These are phyloP conservation scores for Paraphaeosphaeria sporulosa DNA, from an alignment of 2,329 filamentous ascomycete genomes.

Conservation along the genomic window DNA sequence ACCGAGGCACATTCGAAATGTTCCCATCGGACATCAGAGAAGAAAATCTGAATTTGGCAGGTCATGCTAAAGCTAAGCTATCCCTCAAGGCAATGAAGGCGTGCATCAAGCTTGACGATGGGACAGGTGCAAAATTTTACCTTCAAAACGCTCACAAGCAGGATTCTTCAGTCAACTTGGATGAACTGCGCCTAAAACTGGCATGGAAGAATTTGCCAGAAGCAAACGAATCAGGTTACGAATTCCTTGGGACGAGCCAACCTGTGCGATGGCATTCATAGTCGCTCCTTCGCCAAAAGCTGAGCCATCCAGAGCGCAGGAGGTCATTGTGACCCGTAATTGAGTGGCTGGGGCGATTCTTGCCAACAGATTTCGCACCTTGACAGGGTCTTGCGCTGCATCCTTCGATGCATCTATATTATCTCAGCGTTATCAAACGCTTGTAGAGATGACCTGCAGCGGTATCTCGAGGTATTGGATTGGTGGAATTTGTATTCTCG, in stretches of 20 bases:
- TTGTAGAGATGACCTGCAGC: not conserved
- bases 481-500: slow-evolving; percentile 19
- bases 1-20: not conserved
- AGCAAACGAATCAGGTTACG: not conserved
- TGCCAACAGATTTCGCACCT: too few relatives aligned
- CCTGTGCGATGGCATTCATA: not conserved
- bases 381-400: slow-evolving; percentile 12
- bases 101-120: slow-evolving; percentile 15
- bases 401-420: slow-evolving; percentile 22
- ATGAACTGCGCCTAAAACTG: slow-evolving; percentile 2
- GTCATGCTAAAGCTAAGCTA: slow-evolving; percentile 7
- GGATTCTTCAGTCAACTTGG: not conserved
- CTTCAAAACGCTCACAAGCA: slow-evolving; percentile 1
- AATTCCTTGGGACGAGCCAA: not conserved
- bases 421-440: slow-evolving; percentile 9
- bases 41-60: not conserved
- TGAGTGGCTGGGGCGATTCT: too few relatives aligned
- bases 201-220: slow-evolving; percentile 3
- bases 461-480: slow-evolving; percentile 4
- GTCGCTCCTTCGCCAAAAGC: too few relatives aligned
- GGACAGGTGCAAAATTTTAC: slow-evolving; percentile 9
- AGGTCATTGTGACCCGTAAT: too few relatives aligned
- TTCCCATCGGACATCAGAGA: not conserved
- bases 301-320: too few relatives aligned
- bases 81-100: slow-evolving; percentile 17